phyloP scores from a whole-genome alignment of 2,329 filamentous ascomycete species.

The Leptographium radiaticola region DNA sequence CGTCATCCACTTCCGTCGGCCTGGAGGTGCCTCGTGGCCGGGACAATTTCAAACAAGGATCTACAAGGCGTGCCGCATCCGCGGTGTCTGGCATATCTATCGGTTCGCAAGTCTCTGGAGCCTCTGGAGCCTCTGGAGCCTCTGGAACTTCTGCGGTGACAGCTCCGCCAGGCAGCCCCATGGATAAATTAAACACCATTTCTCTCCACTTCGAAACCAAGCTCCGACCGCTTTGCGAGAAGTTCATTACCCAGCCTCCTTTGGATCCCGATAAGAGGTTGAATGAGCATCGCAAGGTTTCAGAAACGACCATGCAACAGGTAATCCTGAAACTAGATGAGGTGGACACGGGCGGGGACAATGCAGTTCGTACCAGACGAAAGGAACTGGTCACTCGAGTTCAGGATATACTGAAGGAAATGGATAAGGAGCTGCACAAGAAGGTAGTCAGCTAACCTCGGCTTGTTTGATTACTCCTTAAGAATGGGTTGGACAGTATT shows the following conservation, averaged over 20 bases:
- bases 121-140: conserved; percentile 14
- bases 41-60: conserved; percentile 13
- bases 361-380: conserved; percentile 48
- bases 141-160: conserved; percentile 16
- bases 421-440: conserved; percentile 37
- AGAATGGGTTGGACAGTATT: no score
- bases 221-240: conserved; percentile 50
- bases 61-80: not conserved
- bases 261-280: conserved; percentile 51
- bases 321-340: conserved; percentile 65
- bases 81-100: not conserved
- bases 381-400: conserved; percentile 64
- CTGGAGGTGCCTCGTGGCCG: conserved; percentile 19
- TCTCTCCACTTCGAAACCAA: conserved; percentile 48
- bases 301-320: conserved; percentile 64
- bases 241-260: conserved; percentile 51
- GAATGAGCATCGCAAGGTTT: conserved; percentile 63
- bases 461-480: no score
- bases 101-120: conserved; percentile 13
- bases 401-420: conserved; percentile 49
- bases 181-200: conserved; percentile 56
- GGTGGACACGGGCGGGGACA: conserved; percentile 59
- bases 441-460: not conserved
- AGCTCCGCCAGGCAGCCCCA: conserved; percentile 25
- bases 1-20: conserved; percentile 19